Base-by-base conservation (phyloP, 2,329 filamentous ascomycete genomes). In the Colletotrichum zoysiae region DNA sequence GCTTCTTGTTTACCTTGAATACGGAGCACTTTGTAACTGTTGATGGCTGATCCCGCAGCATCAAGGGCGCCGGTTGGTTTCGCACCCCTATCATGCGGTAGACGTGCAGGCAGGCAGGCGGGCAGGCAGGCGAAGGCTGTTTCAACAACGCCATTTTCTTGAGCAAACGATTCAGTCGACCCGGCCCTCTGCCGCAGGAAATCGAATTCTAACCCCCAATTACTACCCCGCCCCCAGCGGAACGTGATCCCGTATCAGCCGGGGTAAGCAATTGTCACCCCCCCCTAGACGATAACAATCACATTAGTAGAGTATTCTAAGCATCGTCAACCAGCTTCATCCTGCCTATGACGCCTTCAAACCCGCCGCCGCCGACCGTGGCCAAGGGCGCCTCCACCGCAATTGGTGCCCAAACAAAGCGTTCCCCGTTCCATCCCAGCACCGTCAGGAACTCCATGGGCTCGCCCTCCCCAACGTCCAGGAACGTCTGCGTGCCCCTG, bases 361-460 rank as follows among this genome's bases (percentile, higher is more conserved):
- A 73, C 30, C 59, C 68, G 26, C 59, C 44, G 18, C 63, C 71
- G n/a, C 71, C 71, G 6, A 73, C 44, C 2, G 63, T 67, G 26
- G 46, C 60, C 68, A 73, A 55, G 20, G 71, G 71, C 14, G 71
- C 71, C 64, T 73, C 71, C 12, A 71, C 69, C 40, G 64, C 71
- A 23, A 74, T 68, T 35, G 69, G 64, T 18, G 53, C 40, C 71
- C 71, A 73, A 26, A 73, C 68, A 40, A 60, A 65, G 35, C 56
- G 56, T 26, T 59, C 38, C 18, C 68, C 71, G 20, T 73, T 53
- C 69, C 71, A 73, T 5, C 71, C 71, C 59, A 71, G 20, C 16
- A 73, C 50, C 3, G 65, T 70, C 70, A 73, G 44, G n/a, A 73
- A 73, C 30, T 74, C 70, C 64, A 64, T 73, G 16, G 56, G 69